Base-by-base conservation (phyloP, 2,329 filamentous ascomycete genomes). In the Mollisiaceae sp. region DNA sequence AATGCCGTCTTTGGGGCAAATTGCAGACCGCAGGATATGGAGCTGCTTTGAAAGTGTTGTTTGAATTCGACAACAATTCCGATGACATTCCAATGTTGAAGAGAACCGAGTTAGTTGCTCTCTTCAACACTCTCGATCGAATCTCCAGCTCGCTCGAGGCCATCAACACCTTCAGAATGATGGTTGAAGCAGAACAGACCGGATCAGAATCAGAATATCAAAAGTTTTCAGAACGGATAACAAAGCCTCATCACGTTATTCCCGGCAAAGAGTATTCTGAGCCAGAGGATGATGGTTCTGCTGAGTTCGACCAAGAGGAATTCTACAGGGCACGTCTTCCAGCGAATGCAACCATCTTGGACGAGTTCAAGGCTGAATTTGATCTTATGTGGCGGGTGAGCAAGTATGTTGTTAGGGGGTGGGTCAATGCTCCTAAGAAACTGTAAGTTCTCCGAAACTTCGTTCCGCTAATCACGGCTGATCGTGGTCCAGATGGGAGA, bases 1-100 rank as follows among this genome's bases (percentile, higher is more conserved):
- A 99, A 81, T 99, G 95, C 80, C 89, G 95, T 9, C 88, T 99
- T 2, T 99, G 95, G 95, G 95, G 95, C 58, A 99, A 99, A 80
- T 81, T 99, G 43, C 95, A 99, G 80, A 97, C 93, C 0, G 91
- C 92, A 14, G 95, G 95, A 2, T 98, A 97, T 76, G 95, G 95
- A 59, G 93, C 95, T 0, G 95, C 95, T 0, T 82, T 99, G 68
- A 99, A 99, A 80, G 90, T 99, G 4, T 85, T 99, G 1, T 99
- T 99, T 74, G 95, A 99, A 78, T 95, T 93, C 69, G 93, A 97
- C 20, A 75, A 77, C 74, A 78, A 82, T 64, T 84, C 81, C 70
- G 84, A 88, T 35, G 82, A 82, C 27, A 85, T 86, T 65, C 93
- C 93, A 0, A 82, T 86, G 15, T 85, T 98, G 22, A 89, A 94